Base-by-base conservation (phyloP, 768 basidiomycete species). In the Boletus barrowsii region DNA sequence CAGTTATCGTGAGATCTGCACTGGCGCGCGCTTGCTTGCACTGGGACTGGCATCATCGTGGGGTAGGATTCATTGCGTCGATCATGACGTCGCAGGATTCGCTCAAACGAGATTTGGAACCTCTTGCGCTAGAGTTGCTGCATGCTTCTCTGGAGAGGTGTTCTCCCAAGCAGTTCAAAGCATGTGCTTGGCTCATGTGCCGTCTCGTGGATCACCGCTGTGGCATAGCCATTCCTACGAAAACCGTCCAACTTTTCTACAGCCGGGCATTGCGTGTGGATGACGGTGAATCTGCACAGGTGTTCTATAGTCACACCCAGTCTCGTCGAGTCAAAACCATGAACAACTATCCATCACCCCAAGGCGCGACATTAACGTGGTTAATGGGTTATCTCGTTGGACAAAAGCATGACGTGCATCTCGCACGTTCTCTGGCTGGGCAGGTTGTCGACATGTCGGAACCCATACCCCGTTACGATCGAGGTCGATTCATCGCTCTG, bases 341-440 rank as follows among this genome's bases (percentile, higher is more conserved):
- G n/a, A 72, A 72, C 49, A 51, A 58, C 4, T 85, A 83, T 54
- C 80, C 83, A 6, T 65, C 77, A 18, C 87, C 88, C 5, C 71
- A 69, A 39, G 77, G 76, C 29, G 42, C 56, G 10, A 62, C 78
- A 2, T 58, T 85, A 47, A 63, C 74, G 17, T 86, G 81, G 80
- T 65, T 87, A n/a, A 74, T 88, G 72, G 54, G 69, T 4, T 64
- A 78, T 64, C 71, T 86, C 15, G 63, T 70, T 2, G 54, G 54
- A 36, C 64, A 61, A 37, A 74, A 75, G 42, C 68, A 68, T 22
- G 73, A 77, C 53, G 66, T 73, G 5, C 74, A 82, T 56, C 72
- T 81, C 7, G 74, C 78, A 30, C 78, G 83, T 43, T 64, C 63
- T 26, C 72, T 89, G 26, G 80, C 78, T 7, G 65, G 68, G 22